Conservation (phyloP, 352 stramenopile species). For the Globisporangium paroecandrum region DNA sequence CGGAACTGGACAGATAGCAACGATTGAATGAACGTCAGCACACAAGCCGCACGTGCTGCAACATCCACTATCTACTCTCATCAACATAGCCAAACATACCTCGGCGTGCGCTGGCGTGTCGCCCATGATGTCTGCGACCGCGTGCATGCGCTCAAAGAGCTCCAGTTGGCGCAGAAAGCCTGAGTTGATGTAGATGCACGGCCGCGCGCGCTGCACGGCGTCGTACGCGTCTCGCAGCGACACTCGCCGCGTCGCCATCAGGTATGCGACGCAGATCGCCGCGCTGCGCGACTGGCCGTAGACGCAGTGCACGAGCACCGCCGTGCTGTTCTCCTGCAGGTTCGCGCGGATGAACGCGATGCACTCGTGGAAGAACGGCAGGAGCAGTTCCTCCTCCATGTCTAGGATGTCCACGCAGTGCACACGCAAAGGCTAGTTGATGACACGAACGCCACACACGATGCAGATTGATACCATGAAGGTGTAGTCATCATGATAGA, state of each 20-base stretch:
- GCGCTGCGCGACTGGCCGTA: slow-evolving; percentile 79
- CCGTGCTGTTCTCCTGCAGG: neutral
- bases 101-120: slow-evolving; percentile 54
- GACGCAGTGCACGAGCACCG: slow-evolving; percentile 70
- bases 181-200: slow-evolving; percentile 78
- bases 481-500: too few species aligned
- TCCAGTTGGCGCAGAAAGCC: slow-evolving; percentile 71
- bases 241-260: slow-evolving; percentile 51
- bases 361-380: slow-evolving; percentile 60
- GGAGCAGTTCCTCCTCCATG: slow-evolving; percentile 68
- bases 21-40: neutral
- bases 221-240: slow-evolving; percentile 51
- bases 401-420: slow-evolving; percentile 67
- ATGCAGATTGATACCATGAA: too few species aligned
- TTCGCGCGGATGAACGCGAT: slow-evolving; percentile 20
- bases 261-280: slow-evolving; percentile 66
- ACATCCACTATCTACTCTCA: neutral
- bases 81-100: slow-evolving; percentile 20
- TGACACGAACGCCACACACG: neutral
- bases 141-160: slow-evolving; percentile 63
- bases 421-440: slow-evolving; percentile 21
- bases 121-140: slow-evolving; percentile 33
- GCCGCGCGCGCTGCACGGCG: slow-evolving; percentile 48
- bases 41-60: neutral
- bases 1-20: slow-evolving; percentile 28